Base-by-base conservation (phyloP, 495 filamentous ascomycete species). In the Penicillium salamii region DNA sequence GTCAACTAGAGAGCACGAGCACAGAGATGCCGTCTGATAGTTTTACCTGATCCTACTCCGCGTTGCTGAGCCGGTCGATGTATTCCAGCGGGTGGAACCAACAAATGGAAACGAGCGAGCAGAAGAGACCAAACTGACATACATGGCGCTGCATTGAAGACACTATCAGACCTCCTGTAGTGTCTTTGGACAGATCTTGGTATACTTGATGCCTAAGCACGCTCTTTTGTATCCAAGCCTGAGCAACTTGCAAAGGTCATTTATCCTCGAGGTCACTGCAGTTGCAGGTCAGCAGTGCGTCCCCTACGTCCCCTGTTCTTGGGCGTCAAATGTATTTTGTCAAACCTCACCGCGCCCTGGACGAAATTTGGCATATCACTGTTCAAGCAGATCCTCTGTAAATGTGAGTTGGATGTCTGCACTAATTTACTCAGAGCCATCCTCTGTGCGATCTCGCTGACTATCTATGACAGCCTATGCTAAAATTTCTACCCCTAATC, bases 161-260 rank as follows among this genome's bases (percentile, higher is more conserved):
- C 14, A 29, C 29, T 4, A 29, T n/a, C 17, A 14, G 29, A 29
- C 28, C n/a, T 42, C 4, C 14, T 42, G 24, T 42, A 14, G 39
- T 42, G 39, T 42, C 39, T 42, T 31, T 32, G 26, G 39, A 41
- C n/a, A n/a, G 21, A 41, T 15, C 1, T 41, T 28, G 23, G 39
- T 41, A 3, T 1, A 37, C 12, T 37, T 37, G 15, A 37, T 37
- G 8, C 4, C 5, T 35, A 35, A 14, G 1, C 33, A 35, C 33
- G 33, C 33, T 35, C 17, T 15, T 14, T 35, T 14, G n/a, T n/a
- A 14, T 14, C 33, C n/a, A 35, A n/a, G 33, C 33, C 33, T 5
- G 33, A 35, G 33, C 33, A 35, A 35, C 33, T 9, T n/a, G n/a
- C n/a, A n/a, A n/a, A n/a, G n/a, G n/a, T n/a, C n/a, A n/a, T n/a